A percentile compares a stretch with the other conserved stretches of the same genome.
These are phyloP conservation scores for Yarrowia phangngaensis DNA, from an alignment of 805 yeast species.

Conservation along the genomic window DNA sequence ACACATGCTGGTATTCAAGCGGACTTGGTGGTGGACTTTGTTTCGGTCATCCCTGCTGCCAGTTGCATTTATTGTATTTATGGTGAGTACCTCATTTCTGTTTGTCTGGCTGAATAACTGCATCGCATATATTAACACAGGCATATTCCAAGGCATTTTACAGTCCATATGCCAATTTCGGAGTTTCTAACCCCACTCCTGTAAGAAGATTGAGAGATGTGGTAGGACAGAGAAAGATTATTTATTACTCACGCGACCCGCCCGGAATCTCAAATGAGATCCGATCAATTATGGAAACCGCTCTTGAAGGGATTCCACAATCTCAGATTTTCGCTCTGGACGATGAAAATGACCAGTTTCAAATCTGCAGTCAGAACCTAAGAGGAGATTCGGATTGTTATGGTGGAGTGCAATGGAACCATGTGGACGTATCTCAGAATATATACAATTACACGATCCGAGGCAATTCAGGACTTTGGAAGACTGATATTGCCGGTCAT, in stretches of 20 bases:
- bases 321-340: slow-evolving; percentile 33
- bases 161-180: slow-evolving; percentile 37
- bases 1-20: slow-evolving; percentile 23
- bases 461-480: slow-evolving; percentile 37
- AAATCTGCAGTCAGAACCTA: slow-evolving; percentile 36
- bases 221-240: slow-evolving; percentile 34
- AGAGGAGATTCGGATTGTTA: slow-evolving; percentile 39
- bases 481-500: slow-evolving; percentile 34
- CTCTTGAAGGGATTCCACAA: slow-evolving; percentile 37
- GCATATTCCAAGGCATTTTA: slow-evolving; percentile 39
- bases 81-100: too few relatives aligned
- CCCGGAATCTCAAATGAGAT: slow-evolving; percentile 35
- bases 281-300: slow-evolving; percentile 34
- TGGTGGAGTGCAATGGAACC: slow-evolving; percentile 40
- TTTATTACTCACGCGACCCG: slow-evolving; percentile 33
- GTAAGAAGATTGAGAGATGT: slow-evolving; percentile 33
- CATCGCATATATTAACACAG: slow-evolving; percentile 28
- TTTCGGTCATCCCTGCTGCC: slow-evolving; percentile 39
- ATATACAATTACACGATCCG: slow-evolving; percentile 40
- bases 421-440: slow-evolving; percentile 32
- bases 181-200: slow-evolving; percentile 36
- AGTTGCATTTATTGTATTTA: slow-evolving; percentile 37
- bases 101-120: background rate
- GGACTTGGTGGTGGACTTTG: slow-evolving; percentile 38
- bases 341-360: slow-evolving; percentile 33